Evolutionary conservation across 208 protist species (phyloP), one percentile per base, ranked within the genome.

Genomic region (Porcisia deanei): DNA sequence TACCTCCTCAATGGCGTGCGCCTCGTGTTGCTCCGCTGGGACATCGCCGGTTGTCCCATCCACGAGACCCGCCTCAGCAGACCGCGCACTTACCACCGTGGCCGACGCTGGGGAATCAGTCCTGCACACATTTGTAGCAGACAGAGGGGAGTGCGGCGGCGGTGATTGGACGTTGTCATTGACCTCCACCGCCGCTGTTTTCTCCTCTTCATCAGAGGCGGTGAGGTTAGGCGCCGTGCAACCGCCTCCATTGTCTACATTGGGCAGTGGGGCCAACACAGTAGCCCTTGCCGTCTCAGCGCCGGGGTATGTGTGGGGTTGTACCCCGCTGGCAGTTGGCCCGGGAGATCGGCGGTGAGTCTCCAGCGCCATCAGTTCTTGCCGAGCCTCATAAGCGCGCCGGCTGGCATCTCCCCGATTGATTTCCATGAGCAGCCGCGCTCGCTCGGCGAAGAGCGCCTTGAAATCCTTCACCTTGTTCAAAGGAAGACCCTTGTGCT

Each of bases 341-440:
- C 9, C 34, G 20, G 70, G 41, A 20, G 72, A 63, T 39, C 66
- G 75, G n/a, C 72, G 67, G 61, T 75, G 54, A 25, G 66, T 77
- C 80, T 96, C 91, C 55, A 97, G 65, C 43, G 90, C 84, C 81
- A 89, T 81, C 45, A 97, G 84, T 85, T 97, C 91, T 52, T 83
- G 70, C 5, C 93, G 85, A 39, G 78, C 90, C 60, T 77, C 79
- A 79, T 94, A 85, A 43, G 90, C 93, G 16, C 73, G 82, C 43
- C 68, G 78, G 71, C 84, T 93, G 43, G 88, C 89, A 34, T 91
- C 83, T 43, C 89, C 89, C 25, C 74, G 68, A 59, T 82, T 88
- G 22, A 94, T 77, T 57, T 93, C 88, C 30, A 69, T 83, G 59
- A 76, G 75, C 58, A 96, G 58, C 39, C 87, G 81, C 72, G 89